These are phyloP conservation scores for Arthrinium phaeospermum DNA, from an alignment of 2,329 filamentous ascomycete species.

Conservation along the genomic window DNA sequence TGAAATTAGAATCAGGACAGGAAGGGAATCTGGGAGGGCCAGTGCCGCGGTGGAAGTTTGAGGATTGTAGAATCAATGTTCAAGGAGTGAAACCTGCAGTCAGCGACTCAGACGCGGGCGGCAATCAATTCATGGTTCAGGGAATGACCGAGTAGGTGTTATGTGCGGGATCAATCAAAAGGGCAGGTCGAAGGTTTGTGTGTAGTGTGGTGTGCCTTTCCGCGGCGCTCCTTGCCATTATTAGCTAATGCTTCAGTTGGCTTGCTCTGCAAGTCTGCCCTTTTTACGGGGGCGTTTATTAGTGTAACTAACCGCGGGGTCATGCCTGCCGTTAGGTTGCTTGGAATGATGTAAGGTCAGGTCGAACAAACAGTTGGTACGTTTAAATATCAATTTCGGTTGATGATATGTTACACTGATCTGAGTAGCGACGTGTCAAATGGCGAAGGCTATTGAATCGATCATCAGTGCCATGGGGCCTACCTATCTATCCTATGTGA, in stretches of 20 bases:
- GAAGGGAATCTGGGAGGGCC: background rate
- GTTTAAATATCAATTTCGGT: background rate
- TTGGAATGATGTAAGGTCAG: conserved; percentile 3
- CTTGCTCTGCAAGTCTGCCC: background rate
- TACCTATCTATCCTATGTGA: background rate
- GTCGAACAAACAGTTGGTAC: conserved; percentile 2
- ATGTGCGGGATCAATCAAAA: conserved; percentile 14
- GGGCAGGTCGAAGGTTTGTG: conserved; percentile 15
- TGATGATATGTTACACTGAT: background rate
- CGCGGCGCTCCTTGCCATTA: background rate
- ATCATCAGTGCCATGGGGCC: background rate
- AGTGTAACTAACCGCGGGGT: conserved; percentile 13
- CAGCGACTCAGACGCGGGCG: conserved; percentile 9
- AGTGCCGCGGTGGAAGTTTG: conserved; percentile 4
- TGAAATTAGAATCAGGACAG: background rate
- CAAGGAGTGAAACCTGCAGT: conserved; percentile 9
- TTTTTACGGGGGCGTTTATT: conserved; percentile 9
- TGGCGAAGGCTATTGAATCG: background rate
- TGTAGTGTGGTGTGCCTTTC: conserved; percentile 6
- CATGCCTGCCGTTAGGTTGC: background rate
- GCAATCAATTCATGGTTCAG: conserved; percentile 14
- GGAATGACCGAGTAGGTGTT: conserved; percentile 1
- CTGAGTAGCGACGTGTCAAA: background rate
- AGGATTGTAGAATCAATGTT: conserved; percentile 1
- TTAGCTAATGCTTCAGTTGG: conserved; percentile 15